A percentile compares a stretch with the other conserved stretches of the same genome.
phyloP scores from a whole-genome alignment of 768 basidiomycete species.

The Chalciporus piperatus region DNA sequence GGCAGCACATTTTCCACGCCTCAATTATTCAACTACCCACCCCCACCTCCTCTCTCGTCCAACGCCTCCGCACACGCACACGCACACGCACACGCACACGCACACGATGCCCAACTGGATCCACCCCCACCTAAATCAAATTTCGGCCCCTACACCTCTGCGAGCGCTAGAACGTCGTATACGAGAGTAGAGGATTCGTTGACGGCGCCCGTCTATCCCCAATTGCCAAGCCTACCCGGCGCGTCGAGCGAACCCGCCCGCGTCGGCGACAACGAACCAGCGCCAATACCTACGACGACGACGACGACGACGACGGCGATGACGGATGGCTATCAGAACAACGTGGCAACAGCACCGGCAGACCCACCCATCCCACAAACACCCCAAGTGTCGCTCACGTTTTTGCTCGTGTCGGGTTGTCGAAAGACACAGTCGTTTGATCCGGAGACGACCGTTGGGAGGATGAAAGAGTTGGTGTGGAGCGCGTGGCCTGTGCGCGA shows the following conservation, averaged over 20 bases:
- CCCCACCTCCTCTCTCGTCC: not conserved
- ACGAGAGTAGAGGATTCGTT: constrained; percentile 45
- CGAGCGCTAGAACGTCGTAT: constrained; percentile 52
- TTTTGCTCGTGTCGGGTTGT: constrained; percentile 68
- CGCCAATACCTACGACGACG: not conserved
- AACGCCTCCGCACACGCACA: constrained; percentile 12
- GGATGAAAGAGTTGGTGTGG: constrained; percentile 84
- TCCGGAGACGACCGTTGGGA: constrained; percentile 67
- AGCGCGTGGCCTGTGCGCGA: constrained; percentile 63
- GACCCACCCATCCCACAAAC: constrained; percentile 47
- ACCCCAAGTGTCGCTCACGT: constrained; percentile 64
- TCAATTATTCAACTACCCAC: constrained; percentile 4
- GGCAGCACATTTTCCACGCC: constrained; percentile 17
- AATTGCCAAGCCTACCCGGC: constrained; percentile 21
- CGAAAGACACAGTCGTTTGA: constrained; percentile 73
- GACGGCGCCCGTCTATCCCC: constrained; percentile 21
- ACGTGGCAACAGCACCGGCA: constrained; percentile 1
- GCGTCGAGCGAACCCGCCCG: constrained; percentile 1
- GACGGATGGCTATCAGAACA: not conserved
- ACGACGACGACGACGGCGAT: not conserved
- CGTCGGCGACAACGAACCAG: constrained; percentile 4
- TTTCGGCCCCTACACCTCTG: constrained; percentile 30
- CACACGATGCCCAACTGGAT: constrained; percentile 4
- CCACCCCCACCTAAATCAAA: not conserved
- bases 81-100: constrained; percentile 24